Evolutionary conservation across 768 basidiomycete genomes (phyloP), one percentile per base, ranked within the genome.

Genomic region (Suillus plorans): DNA sequence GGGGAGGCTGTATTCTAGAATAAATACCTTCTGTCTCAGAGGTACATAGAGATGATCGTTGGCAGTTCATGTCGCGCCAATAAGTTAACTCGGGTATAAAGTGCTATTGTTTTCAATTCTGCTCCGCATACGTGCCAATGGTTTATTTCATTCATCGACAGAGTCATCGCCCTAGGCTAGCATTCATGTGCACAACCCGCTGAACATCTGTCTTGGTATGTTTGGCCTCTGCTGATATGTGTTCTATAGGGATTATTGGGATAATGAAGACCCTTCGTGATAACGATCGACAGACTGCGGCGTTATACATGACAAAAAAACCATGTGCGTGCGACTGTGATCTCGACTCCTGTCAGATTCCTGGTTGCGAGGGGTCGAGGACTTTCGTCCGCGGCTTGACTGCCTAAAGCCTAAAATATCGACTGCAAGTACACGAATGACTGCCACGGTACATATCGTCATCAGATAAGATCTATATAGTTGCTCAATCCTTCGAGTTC

Each of bases 401-500:
- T 37, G 44, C 60, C 37, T 50, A 16, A 42, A 61, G 25, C 37
- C 36, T 34, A 60, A 61, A 63, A 65, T 65, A 53, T 56, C 55
- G n/a, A 18, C 12, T 25, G 20, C 6, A 39, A 5, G 52, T 42
- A 3, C 41, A 53, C 50, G 37, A 37, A 41, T 42, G 28, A 18
- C 31, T 31, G 16, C n/a, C 18, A 20, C 25, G 56, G 52, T 45
- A 39, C 57, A 42, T 63, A 58, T 62, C 34, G 16, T 28, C 55
- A 31, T 52, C 28, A 60, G 70, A 71, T 67, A 63, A 64, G 44
- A 57, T 36, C 10, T 10, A 36, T 36, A 36, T 62, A 60, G 41
- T 39, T 63, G 22, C 52, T 60, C 20, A 20, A 42, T 22, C 16
- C 36, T 39, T 34, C 59, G 20, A 16, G 25, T 45, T 63, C 31